Base-by-base conservation (phyloP, 2,329 filamentous ascomycete species). In the Nannizziopsis arthrosporioides region DNA sequence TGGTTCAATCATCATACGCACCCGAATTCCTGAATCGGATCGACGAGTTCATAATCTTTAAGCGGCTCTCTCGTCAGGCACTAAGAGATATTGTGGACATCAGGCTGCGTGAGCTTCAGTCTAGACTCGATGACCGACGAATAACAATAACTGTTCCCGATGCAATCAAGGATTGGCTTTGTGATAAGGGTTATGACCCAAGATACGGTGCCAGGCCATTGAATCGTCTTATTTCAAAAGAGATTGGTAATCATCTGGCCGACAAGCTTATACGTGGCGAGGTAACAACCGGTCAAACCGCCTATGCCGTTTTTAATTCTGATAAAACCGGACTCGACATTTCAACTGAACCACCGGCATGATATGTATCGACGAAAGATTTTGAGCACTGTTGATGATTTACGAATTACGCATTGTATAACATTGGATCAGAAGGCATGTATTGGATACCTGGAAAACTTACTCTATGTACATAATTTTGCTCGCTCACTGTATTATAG, bases 1-100 rank as follows among this genome's bases (percentile, higher is more conserved):
- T 93, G 12, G 89, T 96, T 1, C 74, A 82, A 14, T 66, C 73
- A 7, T 68, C 74, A 1, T 82, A 95, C 62, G 81, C 90, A 4
- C 92, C 92, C 2, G 92, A 96, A 63, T 98, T 96, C 73, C 76
- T 96, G 54, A 96, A 98, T 69, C 80, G 92, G 15, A 87, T 96
- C 53, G 90, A 96, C 66, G 90, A 93, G 52, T 95, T 96, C 70
- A 95, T 96, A 63, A 72, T 96, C 61, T 96, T 96, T 74, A 90
- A 89, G 68, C 79, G 90, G 7, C 76, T 96, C 1, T 85, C 86
- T 0, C 76, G 75, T 27, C 72, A 75, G 14, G 89, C 90, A 12
- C 75, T 96, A 49, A 77, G 87, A 27, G 89, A 94, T 60, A 96
- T 96, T 54, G 88, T 95, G 42, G 87, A 96, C 60, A 95, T 96